phyloP scores from a whole-genome alignment of 129 eudicot species.

The Flaveria bidentis region DNA sequence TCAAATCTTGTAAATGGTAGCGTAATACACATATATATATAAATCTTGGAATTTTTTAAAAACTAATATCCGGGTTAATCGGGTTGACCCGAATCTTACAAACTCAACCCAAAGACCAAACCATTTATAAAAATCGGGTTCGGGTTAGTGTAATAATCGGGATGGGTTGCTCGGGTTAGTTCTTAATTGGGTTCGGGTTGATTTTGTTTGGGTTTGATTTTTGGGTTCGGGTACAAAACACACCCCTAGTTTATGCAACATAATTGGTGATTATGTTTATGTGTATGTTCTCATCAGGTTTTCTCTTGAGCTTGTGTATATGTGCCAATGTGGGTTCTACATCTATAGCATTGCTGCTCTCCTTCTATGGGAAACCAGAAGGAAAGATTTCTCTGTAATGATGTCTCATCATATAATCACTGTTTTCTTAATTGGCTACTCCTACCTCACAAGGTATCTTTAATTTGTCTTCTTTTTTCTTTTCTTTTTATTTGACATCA shows the following conservation, averaged over 20 bases:
- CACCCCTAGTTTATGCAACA: neutral
- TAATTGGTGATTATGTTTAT: neutral
- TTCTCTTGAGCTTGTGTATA: conserved; percentile 65
- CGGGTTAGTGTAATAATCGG: no score
- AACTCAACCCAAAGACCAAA: no score
- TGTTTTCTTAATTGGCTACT: conserved; percentile 66
- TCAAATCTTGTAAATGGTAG: no score
- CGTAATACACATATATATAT: no score
- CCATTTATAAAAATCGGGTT: no score
- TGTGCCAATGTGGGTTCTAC: conserved; percentile 97
- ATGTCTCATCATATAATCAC: conserved; percentile 94
- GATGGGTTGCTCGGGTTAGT: no score
- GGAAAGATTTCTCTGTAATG: conserved; percentile 93
- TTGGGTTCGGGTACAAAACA: no score
- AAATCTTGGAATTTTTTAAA: no score
- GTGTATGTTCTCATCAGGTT: conserved; percentile 45
- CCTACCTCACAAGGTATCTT: conserved; percentile 74
- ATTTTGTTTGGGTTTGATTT: no score
- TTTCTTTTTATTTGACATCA: neutral
- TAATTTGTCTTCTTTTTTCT: neutral
- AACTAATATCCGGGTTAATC: no score
- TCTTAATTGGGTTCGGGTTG: no score
- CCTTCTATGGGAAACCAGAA: conserved; percentile 85
- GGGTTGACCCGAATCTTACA: no score
- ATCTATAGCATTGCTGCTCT: conserved; percentile 86